Evolutionary conservation across 2,329 filamentous ascomycete genomes (phyloP).

Genomic region (Colletotrichum chrysophilum): DNA sequence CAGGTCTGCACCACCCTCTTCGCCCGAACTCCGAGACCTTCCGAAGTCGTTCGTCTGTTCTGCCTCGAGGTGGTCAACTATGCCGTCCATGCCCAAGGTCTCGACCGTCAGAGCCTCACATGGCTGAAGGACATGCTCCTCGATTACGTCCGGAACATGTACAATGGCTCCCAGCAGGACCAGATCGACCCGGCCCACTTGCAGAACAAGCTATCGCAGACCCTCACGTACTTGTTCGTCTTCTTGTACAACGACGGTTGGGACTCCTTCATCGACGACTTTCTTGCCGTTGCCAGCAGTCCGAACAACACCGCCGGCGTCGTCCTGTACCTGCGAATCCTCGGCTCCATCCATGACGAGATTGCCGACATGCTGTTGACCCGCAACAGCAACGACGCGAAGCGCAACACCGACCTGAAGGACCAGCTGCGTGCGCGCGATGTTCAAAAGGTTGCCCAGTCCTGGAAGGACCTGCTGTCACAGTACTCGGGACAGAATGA

Average conservation of each 20-base stretch:
- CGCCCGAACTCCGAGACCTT: constrained; percentile 74
- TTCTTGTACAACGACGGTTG: constrained; percentile 85
- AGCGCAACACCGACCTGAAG: constrained; percentile 88
- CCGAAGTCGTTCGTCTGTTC: constrained; percentile 86
- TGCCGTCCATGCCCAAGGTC: constrained; percentile 79
- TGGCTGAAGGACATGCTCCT: constrained; percentile 83
- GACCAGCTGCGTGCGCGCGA: constrained; percentile 87
- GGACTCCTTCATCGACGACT: constrained; percentile 90
- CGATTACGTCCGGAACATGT: constrained; percentile 79
- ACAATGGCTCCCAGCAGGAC: constrained; percentile 63
- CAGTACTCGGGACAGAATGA: constrained; percentile 77
- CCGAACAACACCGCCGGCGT: constrained; percentile 71
- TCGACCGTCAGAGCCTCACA: constrained; percentile 74
- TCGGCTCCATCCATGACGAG: constrained; percentile 93
- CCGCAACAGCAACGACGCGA: constrained; percentile 78
- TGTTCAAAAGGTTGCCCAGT: constrained; percentile 83
- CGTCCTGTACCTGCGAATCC: constrained; percentile 85
- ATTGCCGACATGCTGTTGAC: constrained; percentile 92
- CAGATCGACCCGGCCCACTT: constrained; percentile 75
- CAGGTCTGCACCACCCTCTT: constrained; percentile 89
- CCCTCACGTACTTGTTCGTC: constrained; percentile 91
- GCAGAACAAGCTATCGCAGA: constrained; percentile 97
- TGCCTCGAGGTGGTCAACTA: constrained; percentile 93
- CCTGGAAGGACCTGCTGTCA: constrained; percentile 89
- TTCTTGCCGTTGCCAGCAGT: constrained; percentile 74